These are phyloP conservation scores for Lepidium sativum DNA, from an alignment of 345 rosid genomes.

Conservation along the genomic window DNA sequence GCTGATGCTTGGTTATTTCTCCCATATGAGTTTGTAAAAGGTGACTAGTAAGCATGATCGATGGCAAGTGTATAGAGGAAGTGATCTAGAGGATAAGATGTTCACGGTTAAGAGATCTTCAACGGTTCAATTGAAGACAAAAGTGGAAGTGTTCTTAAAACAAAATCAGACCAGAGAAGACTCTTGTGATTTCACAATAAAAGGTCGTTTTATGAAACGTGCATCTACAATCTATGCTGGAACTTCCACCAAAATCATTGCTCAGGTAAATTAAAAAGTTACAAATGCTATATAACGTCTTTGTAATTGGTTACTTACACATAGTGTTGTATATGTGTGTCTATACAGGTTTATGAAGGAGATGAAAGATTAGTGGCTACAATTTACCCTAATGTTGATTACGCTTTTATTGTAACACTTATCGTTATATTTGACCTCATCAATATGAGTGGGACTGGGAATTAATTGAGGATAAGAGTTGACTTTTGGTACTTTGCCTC, in stretches of 20 bases:
- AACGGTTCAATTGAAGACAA: slow-evolving; percentile 25
- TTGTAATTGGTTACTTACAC: neutral
- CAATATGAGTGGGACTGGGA: too few relatives aligned
- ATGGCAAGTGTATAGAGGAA: slow-evolving; percentile 33
- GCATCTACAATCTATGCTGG: slow-evolving; percentile 20
- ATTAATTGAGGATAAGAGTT: too few relatives aligned
- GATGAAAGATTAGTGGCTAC: too few relatives aligned
- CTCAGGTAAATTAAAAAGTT: slow-evolving; percentile 13
- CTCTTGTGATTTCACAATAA: slow-evolving; percentile 28
- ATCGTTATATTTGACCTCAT: too few relatives aligned
- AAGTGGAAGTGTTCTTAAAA: slow-evolving; percentile 31
- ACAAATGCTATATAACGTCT: neutral
- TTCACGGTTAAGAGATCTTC: slow-evolving; percentile 29
- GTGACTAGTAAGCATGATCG: slow-evolving; percentile 31
- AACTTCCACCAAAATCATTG: slow-evolving; percentile 24
- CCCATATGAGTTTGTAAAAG: slow-evolving; percentile 7
- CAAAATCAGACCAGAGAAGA: slow-evolving; percentile 21
- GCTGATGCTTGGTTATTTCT: slow-evolving; percentile 1
- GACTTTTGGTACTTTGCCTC: too few relatives aligned
- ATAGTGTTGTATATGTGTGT: neutral
- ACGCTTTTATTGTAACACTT: too few relatives aligned
- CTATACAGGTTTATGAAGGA: too few relatives aligned
- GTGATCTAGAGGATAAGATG: slow-evolving; percentile 20
- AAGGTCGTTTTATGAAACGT: slow-evolving; percentile 34
- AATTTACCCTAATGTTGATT: too few relatives aligned